phyloP scores from a whole-genome alignment of 2,329 filamentous ascomycete species.

The Atkinsonella hypoxylon region DNA sequence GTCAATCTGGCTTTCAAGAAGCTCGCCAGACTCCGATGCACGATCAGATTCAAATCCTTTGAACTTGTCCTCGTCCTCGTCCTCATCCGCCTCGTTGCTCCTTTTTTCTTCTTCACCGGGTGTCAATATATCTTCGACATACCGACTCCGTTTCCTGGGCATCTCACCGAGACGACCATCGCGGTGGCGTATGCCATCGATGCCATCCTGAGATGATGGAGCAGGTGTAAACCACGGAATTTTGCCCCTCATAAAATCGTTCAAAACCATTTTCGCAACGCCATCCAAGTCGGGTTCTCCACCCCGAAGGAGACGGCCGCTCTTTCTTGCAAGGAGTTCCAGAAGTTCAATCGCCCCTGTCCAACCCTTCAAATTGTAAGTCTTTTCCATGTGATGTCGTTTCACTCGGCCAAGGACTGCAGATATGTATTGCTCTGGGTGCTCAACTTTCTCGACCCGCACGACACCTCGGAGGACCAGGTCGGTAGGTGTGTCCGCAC shows the following conservation, averaged over 20 bases:
- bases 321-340: constrained; percentile 76
- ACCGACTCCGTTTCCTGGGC: constrained; percentile 63
- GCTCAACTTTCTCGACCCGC: constrained; percentile 88
- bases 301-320: constrained; percentile 73
- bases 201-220: constrained; percentile 43
- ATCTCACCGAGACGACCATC: constrained; percentile 78
- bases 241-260: constrained; percentile 90
- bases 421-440: constrained; percentile 90
- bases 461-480: constrained; percentile 85
- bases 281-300: constrained; percentile 94
- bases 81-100: background rate
- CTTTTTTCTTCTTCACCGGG: constrained; percentile 14
- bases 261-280: constrained; percentile 92
- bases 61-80: background rate
- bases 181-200: constrained; percentile 51
- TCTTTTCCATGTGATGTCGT: constrained; percentile 78
- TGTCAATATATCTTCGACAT: constrained; percentile 27
- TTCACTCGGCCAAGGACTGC: constrained; percentile 73
- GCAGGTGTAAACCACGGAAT: constrained; percentile 92
- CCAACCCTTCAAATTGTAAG: constrained; percentile 79
- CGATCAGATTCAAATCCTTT: background rate
- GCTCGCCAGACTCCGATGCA: background rate
- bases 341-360: constrained; percentile 70
- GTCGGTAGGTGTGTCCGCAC: constrained; percentile 72
- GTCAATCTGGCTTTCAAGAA: too few species aligned